Conservation (phyloP, 2,329 filamentous ascomycete genomes). For the Penicillium sp. region DNA sequence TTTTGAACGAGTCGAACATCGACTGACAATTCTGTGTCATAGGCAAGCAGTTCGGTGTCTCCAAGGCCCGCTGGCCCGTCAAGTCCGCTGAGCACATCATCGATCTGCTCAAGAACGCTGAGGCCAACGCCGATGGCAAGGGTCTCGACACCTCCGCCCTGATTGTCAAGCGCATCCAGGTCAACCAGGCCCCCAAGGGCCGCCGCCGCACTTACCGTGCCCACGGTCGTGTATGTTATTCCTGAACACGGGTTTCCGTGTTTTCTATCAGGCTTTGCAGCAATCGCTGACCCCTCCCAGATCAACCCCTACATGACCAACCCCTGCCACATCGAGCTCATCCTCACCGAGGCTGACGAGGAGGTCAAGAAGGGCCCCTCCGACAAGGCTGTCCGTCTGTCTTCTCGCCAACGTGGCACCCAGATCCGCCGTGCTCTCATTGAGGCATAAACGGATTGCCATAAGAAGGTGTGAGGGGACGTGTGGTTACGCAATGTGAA, state of each 20-base stretch:
- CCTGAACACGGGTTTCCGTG: neutral
- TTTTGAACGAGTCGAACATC: constrained; percentile 6
- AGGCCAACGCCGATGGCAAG: constrained; percentile 95
- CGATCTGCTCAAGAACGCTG: constrained; percentile 94
- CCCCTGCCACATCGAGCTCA: constrained; percentile 99
- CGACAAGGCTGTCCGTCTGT: constrained; percentile 67
- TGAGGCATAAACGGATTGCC: constrained; percentile 46
- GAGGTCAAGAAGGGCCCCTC: constrained; percentile 78
- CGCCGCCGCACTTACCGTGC: constrained; percentile 99
- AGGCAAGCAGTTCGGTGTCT: constrained; percentile 99
- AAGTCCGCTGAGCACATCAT: constrained; percentile 99
- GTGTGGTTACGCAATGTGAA: constrained; percentile 30
- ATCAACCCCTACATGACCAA: constrained; percentile 99
- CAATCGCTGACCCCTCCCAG: constrained; percentile 47
- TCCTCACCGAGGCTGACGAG: constrained; percentile 97
- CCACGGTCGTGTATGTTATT: constrained; percentile 89
- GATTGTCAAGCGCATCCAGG: constrained; percentile 99
- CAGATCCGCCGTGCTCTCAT: constrained; percentile 61
- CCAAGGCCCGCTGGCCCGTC: constrained; percentile 96
- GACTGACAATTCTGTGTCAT: constrained; percentile 25
- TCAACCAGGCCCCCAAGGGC: constrained; percentile 99
- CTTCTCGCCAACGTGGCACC: constrained; percentile 84
- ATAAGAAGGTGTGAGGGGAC: constrained; percentile 27
- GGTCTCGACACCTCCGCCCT: constrained; percentile 96
- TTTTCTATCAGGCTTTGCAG: too few relatives aligned